Conservation (phyloP, 176 grass and related monocot genomes). For the Zizania latifolia region DNA sequence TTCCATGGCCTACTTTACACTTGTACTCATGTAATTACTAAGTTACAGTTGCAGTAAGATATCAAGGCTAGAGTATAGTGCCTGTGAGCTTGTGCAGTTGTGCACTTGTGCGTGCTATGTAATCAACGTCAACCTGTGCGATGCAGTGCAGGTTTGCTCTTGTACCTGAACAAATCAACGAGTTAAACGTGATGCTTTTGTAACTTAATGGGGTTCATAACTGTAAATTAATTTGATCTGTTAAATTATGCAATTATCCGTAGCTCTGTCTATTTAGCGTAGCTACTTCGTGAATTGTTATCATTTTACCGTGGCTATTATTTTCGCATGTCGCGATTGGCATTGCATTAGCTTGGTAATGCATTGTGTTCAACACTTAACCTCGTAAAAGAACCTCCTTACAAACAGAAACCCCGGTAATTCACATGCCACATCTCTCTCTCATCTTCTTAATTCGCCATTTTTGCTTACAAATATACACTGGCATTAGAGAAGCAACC, state of each 20-base stretch:
- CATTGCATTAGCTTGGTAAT: background rate
- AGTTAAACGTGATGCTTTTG: background rate
- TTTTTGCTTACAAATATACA: too few relatives aligned
- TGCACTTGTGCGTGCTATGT: background rate
- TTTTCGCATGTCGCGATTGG: background rate
- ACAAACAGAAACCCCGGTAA: background rate
- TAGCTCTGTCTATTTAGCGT: background rate
- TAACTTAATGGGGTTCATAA: background rate
- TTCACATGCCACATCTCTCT: background rate
- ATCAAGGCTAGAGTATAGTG: background rate
- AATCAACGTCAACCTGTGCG: background rate
- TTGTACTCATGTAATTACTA: constrained; percentile 1
- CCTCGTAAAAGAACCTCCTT: background rate
- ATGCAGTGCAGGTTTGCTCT: background rate
- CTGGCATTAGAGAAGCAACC: too few relatives aligned
- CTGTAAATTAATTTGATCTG: background rate
- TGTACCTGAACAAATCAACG: background rate
- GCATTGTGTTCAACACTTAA: background rate
- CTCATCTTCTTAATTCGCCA: too few relatives aligned
- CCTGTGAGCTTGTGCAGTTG: background rate
- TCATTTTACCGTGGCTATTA: background rate
- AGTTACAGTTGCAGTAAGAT: background rate
- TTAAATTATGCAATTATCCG: background rate
- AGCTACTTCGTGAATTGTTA: too few relatives aligned
- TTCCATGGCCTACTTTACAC: constrained; percentile 9